A percentile compares a stretch with the other conserved stretches of the same genome.
phyloP scores from a whole-genome alignment of 768 basidiomycete genomes.

The Rubroboletus pulcherrimus region DNA sequence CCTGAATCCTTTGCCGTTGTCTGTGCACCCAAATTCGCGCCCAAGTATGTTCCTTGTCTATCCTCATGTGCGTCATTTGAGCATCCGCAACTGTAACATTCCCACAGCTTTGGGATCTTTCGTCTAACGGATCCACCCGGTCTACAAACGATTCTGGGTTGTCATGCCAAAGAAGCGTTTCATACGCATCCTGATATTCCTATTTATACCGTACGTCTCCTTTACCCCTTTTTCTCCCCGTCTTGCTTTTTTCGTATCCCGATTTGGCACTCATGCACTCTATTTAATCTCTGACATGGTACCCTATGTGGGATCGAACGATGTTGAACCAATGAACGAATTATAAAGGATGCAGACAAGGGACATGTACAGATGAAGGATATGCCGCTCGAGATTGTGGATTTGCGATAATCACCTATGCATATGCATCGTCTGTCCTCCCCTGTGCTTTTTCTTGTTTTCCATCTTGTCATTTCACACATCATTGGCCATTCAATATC shows the following conservation, averaged over 20 bases:
- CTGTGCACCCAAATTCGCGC: constrained; percentile 76
- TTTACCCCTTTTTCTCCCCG: not conserved
- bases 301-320: not conserved
- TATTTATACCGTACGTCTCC: constrained; percentile 73
- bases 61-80: not conserved
- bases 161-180: constrained; percentile 70
- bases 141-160: constrained; percentile 63
- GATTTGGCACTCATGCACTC: not conserved
- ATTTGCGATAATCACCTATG: constrained; percentile 48
- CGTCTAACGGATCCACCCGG: constrained; percentile 88
- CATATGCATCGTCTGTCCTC: not conserved
- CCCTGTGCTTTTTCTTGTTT: not conserved
- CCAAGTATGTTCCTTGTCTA: constrained; percentile 49
- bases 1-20: constrained; percentile 93
- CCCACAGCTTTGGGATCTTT: constrained; percentile 72
- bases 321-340: not conserved
- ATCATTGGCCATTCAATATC: not conserved
- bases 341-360: constrained; percentile 70
- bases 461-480: not conserved
- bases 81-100: not conserved
- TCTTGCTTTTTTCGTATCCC: not conserved
- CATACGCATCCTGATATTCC: constrained; percentile 83
- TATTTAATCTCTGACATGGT: not conserved
- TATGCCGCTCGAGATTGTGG: constrained; percentile 75
- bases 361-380: constrained; percentile 81